Base-by-base conservation (phyloP, 2,329 filamentous ascomycete genomes). In the Parastagonospora avenae region DNA sequence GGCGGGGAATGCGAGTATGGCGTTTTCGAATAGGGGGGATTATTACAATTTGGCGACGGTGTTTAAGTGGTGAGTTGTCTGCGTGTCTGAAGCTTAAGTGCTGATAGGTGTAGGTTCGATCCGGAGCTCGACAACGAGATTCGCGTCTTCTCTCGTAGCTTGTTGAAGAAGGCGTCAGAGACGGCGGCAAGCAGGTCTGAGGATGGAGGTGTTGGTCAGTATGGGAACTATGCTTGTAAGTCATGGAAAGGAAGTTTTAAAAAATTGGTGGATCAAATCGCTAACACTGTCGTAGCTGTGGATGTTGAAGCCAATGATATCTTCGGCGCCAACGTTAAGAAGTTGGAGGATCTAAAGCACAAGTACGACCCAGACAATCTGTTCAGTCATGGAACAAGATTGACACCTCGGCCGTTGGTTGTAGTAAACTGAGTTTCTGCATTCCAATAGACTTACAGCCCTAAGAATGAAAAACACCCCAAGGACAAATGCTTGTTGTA, bases 281-380 rank as follows among this genome's bases (percentile, higher is more conserved):
- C 19, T 24, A 24, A 24, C 5, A 24, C 19, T 24, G 19, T 5
- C 28, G 9, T 39, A 67, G 64, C 57, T 40, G 28, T 50, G 3
- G 69, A 70, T 39, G 64, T 65, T 2, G 57, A 57, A 2, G 64
- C 67, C 1, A 59, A 58, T 15, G 63, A 68, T 2, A 59, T 73
- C 7, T 74, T 67, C 42, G 71, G 71, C 3, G 57, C 48, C 2
- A 73, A 73, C 48, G 62, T 67, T n/a, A 63, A 62, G 52, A 60
- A 60, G 16, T 49, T 74, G 10, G 57, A 59, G 40, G 64, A 71
- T 41, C 38, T 74, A 48, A 73, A 74, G 60, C 46, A 62, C 11
- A 71, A 68, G 54, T 73, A 68, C 27, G 70, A 74, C 51, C 68
- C 69, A 0, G 62, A 66, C 1, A 71, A 71, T 41, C 27, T 71